phyloP scores from a whole-genome alignment of 116 monocot species.

The Dioscorea cayenensis region DNA sequence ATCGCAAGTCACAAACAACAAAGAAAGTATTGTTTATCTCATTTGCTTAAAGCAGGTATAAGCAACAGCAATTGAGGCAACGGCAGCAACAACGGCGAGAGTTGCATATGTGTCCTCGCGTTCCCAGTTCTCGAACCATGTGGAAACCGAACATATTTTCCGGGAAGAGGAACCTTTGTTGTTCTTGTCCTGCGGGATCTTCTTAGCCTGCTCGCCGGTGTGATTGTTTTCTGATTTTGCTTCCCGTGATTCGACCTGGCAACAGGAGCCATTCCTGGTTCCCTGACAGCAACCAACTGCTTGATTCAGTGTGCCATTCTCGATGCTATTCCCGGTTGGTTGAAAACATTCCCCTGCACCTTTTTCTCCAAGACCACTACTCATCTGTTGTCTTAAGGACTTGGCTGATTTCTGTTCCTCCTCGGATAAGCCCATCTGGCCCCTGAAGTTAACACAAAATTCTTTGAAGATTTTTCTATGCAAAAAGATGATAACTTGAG shows the following conservation, averaged over 20 bases:
- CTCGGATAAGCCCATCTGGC: constrained; percentile 65
- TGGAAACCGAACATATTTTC: constrained; percentile 32
- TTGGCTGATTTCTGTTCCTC: constrained; percentile 59
- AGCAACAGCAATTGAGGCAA: constrained; percentile 48
- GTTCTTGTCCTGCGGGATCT: neutral
- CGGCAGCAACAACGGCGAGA: constrained; percentile 50
- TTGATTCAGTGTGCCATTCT: neutral
- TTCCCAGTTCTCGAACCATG: constrained; percentile 67
- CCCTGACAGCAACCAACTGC: constrained; percentile 51
- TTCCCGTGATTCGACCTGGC: constrained; percentile 31
- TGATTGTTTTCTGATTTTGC: constrained; percentile 21
- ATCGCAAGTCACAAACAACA: too few species aligned
- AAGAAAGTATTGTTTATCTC: constrained; percentile 12
- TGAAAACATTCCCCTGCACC: constrained; percentile 8
- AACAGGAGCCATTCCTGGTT: constrained; percentile 34
- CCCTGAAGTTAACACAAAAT: constrained; percentile 16
- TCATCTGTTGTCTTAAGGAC: constrained; percentile 18
- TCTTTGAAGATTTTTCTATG: neutral
- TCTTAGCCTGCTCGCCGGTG: constrained; percentile 2
- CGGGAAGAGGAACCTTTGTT: constrained; percentile 5
- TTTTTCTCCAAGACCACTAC: constrained; percentile 7
- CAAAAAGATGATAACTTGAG: neutral
- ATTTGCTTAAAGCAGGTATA: constrained; percentile 42
- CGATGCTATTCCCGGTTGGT: neutral
- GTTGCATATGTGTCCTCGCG: constrained; percentile 78